Conservation (phyloP, 768 basidiomycete species). For the Hygrocybe punicea region DNA sequence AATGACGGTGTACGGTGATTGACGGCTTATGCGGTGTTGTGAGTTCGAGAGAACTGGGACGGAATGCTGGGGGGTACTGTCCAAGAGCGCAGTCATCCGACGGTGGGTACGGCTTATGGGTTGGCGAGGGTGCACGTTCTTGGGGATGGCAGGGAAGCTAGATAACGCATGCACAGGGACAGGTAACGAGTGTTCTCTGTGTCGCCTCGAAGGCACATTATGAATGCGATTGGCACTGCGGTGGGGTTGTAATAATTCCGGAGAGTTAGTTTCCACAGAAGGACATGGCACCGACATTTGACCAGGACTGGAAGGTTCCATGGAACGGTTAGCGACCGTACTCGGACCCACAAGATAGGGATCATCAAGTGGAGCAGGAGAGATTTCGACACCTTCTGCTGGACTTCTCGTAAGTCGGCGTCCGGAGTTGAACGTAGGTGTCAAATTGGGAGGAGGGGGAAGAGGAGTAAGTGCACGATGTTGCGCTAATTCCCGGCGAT, state of each 20-base stretch:
- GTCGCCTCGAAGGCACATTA: no score
- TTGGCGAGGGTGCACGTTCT: background rate
- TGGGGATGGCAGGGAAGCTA: background rate
- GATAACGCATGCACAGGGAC: background rate
- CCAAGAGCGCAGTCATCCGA: background rate
- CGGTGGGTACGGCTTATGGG: background rate
- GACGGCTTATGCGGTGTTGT: background rate
- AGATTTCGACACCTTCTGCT: background rate
- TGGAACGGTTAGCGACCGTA: no score
- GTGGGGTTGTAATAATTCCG: no score
- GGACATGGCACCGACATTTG: no score
- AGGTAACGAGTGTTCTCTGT: background rate
- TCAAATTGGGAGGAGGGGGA: background rate
- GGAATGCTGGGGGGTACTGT: background rate
- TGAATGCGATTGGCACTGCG: no score
- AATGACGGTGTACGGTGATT: background rate
- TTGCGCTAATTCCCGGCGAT: constrained; percentile 8
- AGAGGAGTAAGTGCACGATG: background rate
- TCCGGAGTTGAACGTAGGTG: background rate
- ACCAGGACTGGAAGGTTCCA: no score
- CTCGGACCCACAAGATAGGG: no score
- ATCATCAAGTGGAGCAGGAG: no score
- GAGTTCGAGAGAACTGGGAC: background rate
- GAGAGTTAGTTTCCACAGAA: no score
- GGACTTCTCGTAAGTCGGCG: background rate